A percentile compares a stretch with the other conserved stretches of the same genome.
These are phyloP conservation scores for Entomortierella parvispora DNA, from an alignment of 192 early-diverging fungal species.

Conservation along the genomic window DNA sequence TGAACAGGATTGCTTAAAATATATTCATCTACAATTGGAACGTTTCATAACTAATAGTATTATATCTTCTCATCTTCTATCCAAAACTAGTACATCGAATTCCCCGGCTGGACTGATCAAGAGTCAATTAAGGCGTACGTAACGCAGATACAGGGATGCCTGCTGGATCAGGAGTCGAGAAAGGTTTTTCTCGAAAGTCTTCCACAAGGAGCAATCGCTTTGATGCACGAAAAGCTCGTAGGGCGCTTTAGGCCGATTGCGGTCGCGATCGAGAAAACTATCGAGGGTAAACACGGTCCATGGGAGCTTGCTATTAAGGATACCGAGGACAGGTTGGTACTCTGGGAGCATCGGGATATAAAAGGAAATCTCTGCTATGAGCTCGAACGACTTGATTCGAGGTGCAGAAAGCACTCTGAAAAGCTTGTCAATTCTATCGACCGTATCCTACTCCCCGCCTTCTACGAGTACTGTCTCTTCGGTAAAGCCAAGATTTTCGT, in stretches of 20 bases:
- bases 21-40: neutral
- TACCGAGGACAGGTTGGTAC: conserved; percentile 6
- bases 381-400: conserved; percentile 3
- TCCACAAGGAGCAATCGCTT: conserved; percentile 5
- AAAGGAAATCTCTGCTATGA: conserved; percentile 15
- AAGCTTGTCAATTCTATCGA: conserved; percentile 1
- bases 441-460: no score
- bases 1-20: neutral
- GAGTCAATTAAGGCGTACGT: conserved; percentile 16
- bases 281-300: conserved; percentile 1
- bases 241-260: neutral
- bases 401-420: neutral
- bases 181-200: conserved; percentile 1
- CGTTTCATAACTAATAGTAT: neutral
- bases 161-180: conserved; percentile 1
- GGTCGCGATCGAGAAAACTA: conserved; percentile 7
- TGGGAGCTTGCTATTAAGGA: conserved; percentile 12
- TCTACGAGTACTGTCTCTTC: no score
- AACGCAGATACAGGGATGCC: neutral
- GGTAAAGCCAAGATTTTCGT: no score
- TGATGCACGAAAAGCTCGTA: conserved; percentile 6
- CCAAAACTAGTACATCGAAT: neutral
- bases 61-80: neutral
- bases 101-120: neutral
- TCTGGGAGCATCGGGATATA: neutral